Conservation (phyloP, 139 green algal species). For the Chlamydomonas sp. region DNA sequence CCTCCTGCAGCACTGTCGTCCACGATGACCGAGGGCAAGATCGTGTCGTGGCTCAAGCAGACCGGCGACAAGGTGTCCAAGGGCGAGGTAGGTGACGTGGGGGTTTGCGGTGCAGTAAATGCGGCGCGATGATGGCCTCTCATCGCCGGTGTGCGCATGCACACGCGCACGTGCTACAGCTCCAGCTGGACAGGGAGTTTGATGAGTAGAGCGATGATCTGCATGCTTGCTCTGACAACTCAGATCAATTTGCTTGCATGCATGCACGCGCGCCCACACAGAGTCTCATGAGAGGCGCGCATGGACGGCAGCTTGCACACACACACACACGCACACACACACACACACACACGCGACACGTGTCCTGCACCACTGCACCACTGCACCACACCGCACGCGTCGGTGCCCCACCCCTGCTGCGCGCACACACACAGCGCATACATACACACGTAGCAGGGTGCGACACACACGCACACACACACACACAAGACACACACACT, state of each 20-base stretch:
- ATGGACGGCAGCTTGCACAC: conserved; percentile 11
- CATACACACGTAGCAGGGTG: no score
- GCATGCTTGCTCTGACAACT: no score
- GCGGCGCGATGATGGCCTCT: background rate
- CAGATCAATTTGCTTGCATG: background rate
- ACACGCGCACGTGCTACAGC: no score
- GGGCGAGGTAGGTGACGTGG: conserved; percentile 32
- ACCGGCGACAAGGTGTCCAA: conserved; percentile 82
- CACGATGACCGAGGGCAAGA: conserved; percentile 66
- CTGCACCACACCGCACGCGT: no score
- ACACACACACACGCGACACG: conserved; percentile 1
- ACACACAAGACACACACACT: no score
- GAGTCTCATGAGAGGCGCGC: no score
- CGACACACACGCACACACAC: no score
- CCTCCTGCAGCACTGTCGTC: conserved; percentile 9
- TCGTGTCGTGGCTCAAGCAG: conserved; percentile 92
- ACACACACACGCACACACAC: conserved; percentile 12
- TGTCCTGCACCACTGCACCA: no score
- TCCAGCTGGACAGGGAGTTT: no score
- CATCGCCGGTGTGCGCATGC: background rate
- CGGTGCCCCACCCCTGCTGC: no score
- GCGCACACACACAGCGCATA: no score
- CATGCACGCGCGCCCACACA: background rate
- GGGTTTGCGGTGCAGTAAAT: background rate
- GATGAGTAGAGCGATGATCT: no score